Base-by-base conservation (phyloP, 805 yeast species). In the Ogataea saltuana region DNA sequence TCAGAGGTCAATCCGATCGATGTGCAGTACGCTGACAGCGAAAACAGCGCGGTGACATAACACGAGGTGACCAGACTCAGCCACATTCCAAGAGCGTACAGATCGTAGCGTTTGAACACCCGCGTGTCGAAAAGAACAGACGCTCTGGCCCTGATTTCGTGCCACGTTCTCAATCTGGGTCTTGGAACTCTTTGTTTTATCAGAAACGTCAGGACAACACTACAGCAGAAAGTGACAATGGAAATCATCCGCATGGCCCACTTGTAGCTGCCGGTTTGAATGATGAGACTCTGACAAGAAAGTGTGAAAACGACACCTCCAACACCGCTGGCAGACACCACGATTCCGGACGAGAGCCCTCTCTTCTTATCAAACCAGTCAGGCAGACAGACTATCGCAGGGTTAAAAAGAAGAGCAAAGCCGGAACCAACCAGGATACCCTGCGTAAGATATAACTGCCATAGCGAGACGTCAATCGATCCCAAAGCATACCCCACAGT, bases 291-390 rank as follows among this genome's bases (percentile, higher is more conserved):
- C 42, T 69, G 68, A 36, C 65, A 59, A 1, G 68, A 59, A 15
- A 71, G 49, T 30, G 69, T 63, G 32, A 63, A 60, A 1, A 56
- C 45, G n/a, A 74, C 63, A 21, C 78, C 78, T 19, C 78, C 78
- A 6, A 68, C 44, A 16, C 78, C 78, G 9, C 70, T 62, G 1
- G 75, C 76, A 5, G 66, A 52, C 26, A 69, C 64, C 2, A 65
- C 63, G 6, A 74, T 42, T 4, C 76, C 72, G 17, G 61, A 58
- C 0, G 76, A 73, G 4, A 65, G 30, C 1, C 80, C 76, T 41
- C 78, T 61, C 25, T 62, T 67, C 29, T 70, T 70, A 42, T 73
- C 63, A 58, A 80, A 80, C 83, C 85, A 80, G n/a, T 76, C 71
- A 0, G 85, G 82, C 19, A 80, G 46, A 3, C 76, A 63, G 28